Base-by-base conservation (phyloP, 306 rosid genomes). In the Trifolium repens region DNA sequence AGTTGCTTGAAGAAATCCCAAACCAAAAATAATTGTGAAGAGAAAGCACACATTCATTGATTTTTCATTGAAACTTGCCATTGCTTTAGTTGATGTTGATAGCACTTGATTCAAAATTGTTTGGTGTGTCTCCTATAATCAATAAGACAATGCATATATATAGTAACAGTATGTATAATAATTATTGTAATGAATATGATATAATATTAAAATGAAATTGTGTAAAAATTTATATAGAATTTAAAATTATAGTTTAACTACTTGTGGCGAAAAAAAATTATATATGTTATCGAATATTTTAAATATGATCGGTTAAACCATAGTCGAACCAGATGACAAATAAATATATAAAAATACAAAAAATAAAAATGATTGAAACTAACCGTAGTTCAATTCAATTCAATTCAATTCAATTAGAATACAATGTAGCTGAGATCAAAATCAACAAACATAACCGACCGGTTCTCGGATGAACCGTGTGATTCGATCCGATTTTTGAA, bases 1-100 rank as follows among this genome's bases (percentile, higher is more conserved):
- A 60, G 80, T 79, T 70, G 80, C 81, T 61, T 19, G 9, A 52
- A 79, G 67, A 71, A 79, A 2, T 26, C 69, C 78, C 5, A 84
- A 63, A 37, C 67, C 80, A 76, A 74, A 63, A 68, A 47, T 69
- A 55, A 81, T 19, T 52, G 66, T 47, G 24, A 74, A 71, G 27
- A 83, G 60, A 78, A 80, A 39, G 27, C 6, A 66, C 42, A 22
- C 5, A 54, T 70, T 32, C 77, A 70, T 16, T 24, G 69, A 6
- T 26, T 11, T 76, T 62, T 11, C 70, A 40, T 7, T 27, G 43
- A 50, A 46, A 74, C 55, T 10, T 59, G 52, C 67, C 83, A 83
- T 80, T 10, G 34, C 27, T 73, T 47, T 76, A 39, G 60, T 44
- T 9, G 17, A 19, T 54, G 13, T 39, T 71, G 52, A 53, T 19